Conservation (phyloP, 2,329 filamentous ascomycete species). For the Diaporthe nobilis region DNA sequence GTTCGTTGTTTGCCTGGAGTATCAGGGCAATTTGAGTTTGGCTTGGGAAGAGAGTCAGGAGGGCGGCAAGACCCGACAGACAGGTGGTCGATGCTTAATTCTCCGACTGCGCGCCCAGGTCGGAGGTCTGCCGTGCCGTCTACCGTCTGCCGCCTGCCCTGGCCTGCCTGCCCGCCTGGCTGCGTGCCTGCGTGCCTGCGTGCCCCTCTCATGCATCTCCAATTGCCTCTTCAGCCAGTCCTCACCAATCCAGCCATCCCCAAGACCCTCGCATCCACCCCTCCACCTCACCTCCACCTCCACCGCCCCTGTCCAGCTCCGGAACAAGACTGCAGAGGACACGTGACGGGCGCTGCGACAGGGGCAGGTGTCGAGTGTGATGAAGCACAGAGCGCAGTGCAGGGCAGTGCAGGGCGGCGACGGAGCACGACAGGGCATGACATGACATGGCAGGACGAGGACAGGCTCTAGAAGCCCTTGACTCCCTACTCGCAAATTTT, state of each 20-base stretch:
- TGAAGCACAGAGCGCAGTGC: background rate
- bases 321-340: background rate
- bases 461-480: background rate
- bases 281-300: background rate
- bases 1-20: conserved; percentile 19
- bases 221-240: background rate
- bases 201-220: background rate
- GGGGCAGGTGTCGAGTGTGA: background rate
- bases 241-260: background rate
- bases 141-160: conserved; percentile 5
- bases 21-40: conserved; percentile 33
- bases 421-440: background rate
- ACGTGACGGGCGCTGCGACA: conserved; percentile 16
- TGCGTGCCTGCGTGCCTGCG: background rate
- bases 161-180: background rate
- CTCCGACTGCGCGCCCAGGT: conserved; percentile 29
- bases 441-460: background rate
- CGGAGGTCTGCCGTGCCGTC: conserved; percentile 31
- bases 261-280: background rate
- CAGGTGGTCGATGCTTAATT: conserved; percentile 35
- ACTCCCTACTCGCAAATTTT: conserved; percentile 23
- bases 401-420: background rate
- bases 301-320: background rate
- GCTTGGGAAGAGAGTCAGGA: conserved; percentile 2
- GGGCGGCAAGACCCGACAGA: conserved; percentile 33